Percentiles rank a stretch among this genome's conserved stretches.
Conservation (phyloP, 1,284 basidiomycete genomes). For the Vanrija sp. region DNA sequence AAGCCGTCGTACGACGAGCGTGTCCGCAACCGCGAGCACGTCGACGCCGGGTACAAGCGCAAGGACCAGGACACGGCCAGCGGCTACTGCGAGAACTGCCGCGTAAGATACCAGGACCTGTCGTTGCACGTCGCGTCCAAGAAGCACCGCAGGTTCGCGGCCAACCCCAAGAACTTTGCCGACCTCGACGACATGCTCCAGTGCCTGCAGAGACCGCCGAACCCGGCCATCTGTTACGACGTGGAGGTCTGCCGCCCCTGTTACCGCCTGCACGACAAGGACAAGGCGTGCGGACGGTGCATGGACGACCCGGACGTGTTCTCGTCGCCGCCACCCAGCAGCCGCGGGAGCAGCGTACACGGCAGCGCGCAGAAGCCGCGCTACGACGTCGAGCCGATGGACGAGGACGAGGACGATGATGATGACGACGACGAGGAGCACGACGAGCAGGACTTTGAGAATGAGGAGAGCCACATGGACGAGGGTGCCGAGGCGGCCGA, state of each 20-base stretch:
- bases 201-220: slow-evolving; percentile 65
- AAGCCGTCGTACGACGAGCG: slow-evolving; percentile 26
- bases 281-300: slow-evolving; percentile 19
- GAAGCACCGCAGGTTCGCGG: slow-evolving; percentile 83
- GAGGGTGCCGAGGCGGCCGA: not conserved
- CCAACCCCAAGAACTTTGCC: slow-evolving; percentile 72
- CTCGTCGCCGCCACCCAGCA: slow-evolving; percentile 7
- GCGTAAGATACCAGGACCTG: slow-evolving; percentile 86
- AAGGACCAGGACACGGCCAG: slow-evolving; percentile 72
- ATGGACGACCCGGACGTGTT: slow-evolving; percentile 14
- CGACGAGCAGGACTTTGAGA: not conserved
- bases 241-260: slow-evolving; percentile 24
- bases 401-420: not conserved
- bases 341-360: not conserved
- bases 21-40: slow-evolving; percentile 35
- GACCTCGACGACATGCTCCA: slow-evolving; percentile 75
- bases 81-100: slow-evolving; percentile 97
- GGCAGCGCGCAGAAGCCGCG: slow-evolving; percentile 3
- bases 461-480: too few relatives aligned
- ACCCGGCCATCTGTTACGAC: slow-evolving; percentile 26
- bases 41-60: slow-evolving; percentile 34
- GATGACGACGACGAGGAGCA: not conserved
- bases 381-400: not conserved
- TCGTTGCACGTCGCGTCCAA: slow-evolving; percentile 68
- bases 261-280: slow-evolving; percentile 14